A percentile compares a stretch with the other conserved stretches of the same genome.
Evolutionary conservation across 257 asterid genomes (phyloP).

Genomic region (Salvia splendens): DNA sequence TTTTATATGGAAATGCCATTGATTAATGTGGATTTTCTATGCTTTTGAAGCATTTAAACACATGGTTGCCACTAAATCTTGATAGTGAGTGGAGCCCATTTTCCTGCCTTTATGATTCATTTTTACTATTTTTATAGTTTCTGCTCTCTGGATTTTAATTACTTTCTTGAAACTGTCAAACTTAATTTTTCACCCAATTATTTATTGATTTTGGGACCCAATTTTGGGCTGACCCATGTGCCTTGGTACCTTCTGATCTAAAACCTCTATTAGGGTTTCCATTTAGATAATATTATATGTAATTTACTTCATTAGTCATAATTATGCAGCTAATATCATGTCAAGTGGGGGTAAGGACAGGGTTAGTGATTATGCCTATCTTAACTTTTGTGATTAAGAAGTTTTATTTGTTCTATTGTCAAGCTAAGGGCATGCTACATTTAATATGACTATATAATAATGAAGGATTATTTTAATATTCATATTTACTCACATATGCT

Average conservation of each 20-base stretch:
- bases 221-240: conserved; percentile 45
- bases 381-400: conserved; percentile 38
- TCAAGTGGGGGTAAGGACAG: conserved; percentile 34
- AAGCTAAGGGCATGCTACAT: background rate
- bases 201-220: conserved; percentile 36
- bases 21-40: no score
- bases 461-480: background rate
- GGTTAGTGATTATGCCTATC: conserved; percentile 30
- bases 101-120: conserved; percentile 28
- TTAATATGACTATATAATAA: background rate
- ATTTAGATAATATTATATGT: conserved; percentile 27
- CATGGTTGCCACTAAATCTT: conserved; percentile 39
- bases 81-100: conserved; percentile 39
- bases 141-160: conserved; percentile 34
- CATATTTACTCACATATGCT: background rate
- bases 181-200: conserved; percentile 27
- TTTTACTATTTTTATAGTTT: conserved; percentile 25
- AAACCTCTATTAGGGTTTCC: conserved; percentile 32
- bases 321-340: conserved; percentile 36
- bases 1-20: background rate
- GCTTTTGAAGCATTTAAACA: conserved; percentile 19
- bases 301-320: conserved; percentile 17
- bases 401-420: conserved; percentile 11
- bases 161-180: conserved; percentile 36
- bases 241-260: conserved; percentile 32